A percentile compares a stretch with the other conserved stretches of the same genome.
Conservation (phyloP, 129 eudicot genomes). For the Rutidosis leptorrhynchoides region DNA sequence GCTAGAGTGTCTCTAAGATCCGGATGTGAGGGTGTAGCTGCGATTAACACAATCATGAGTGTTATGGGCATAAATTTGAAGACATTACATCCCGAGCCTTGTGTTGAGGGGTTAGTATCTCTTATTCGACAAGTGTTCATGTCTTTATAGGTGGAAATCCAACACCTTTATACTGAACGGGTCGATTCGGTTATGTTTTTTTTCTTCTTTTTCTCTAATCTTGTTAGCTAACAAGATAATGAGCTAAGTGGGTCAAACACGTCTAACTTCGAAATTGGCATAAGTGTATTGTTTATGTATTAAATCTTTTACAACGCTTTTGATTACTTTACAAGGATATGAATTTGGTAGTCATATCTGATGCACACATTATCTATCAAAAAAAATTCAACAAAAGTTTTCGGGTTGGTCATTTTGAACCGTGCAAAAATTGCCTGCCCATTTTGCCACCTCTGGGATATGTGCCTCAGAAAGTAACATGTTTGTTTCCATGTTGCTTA, state of each 20-base stretch:
- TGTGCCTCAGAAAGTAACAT: background rate
- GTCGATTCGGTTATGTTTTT: background rate
- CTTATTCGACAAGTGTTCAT: background rate
- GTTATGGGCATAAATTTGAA: constrained; percentile 97
- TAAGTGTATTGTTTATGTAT: background rate
- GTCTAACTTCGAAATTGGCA: background rate
- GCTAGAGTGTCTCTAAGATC: constrained; percentile 74
- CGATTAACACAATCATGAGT: constrained; percentile 95
- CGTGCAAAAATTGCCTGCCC: background rate
- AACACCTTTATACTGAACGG: background rate
- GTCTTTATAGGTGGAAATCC: background rate
- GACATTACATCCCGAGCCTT: constrained; percentile 95
- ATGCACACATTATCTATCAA: background rate
- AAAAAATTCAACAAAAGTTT: background rate
- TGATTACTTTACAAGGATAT: background rate
- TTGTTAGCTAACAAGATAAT: background rate
- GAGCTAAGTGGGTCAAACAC: background rate
- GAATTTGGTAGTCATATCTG: background rate
- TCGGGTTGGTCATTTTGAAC: background rate
- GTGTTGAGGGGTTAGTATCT: constrained; percentile 88
- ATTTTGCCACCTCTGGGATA: background rate
- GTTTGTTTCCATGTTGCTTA: constrained; percentile 20
- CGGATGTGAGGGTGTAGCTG: constrained; percentile 94
- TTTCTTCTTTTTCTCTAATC: too few species aligned
- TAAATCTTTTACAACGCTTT: background rate